Base-by-base conservation (phyloP, 2,329 filamentous ascomycete species). In the Fusarium compactum region DNA sequence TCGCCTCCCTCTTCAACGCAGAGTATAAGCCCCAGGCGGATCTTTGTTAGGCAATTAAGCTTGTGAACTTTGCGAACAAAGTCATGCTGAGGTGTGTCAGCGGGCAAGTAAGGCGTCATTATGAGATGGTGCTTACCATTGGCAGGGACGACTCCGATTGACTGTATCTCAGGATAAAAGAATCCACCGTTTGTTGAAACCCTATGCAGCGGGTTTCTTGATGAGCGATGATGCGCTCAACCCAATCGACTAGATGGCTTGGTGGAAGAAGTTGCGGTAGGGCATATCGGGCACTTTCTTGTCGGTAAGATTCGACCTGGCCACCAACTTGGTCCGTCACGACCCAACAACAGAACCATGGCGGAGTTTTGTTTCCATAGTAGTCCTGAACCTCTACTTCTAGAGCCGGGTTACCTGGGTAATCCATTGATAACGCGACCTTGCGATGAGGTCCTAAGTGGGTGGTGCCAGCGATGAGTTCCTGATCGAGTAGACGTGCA, bases 331-430 rank as follows among this genome's bases (percentile, higher is more conserved):
- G 72, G 29, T 74, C 73, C 51, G 69, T 74, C n/a, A 76, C 67
- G 10, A 76, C 72, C 74, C 73, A 76, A 29, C 74, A 76, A 44
- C 74, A 76, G n/a, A 70, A 65, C 74, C 74, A 76, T n/a, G 72
- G 73, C 1, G 70, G 52, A 6, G 70, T 65, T 27, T 66, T 60
- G 18, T 63, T 66, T 24, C 72, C 73, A 27, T 67, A 75, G 30
- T 75, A 76, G 52, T 76, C 73, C 41, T 76, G 74, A 15, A 76
- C 69, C 34, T 76, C 62, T 24, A 76, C 63, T 8, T 70, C 50
- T 16, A 76, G 47, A 27, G 67, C 56, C 44, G 74, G 74, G 20
- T 75, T 76, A 11, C 74, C 73, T 14, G 64, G 54, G 34, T 76
- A 76, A 54, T 76, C 74, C 73, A 76, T 74, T 10, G 73, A 74